Conservation (phyloP, 805 yeast species). For the Kuraishia ogatae region DNA sequence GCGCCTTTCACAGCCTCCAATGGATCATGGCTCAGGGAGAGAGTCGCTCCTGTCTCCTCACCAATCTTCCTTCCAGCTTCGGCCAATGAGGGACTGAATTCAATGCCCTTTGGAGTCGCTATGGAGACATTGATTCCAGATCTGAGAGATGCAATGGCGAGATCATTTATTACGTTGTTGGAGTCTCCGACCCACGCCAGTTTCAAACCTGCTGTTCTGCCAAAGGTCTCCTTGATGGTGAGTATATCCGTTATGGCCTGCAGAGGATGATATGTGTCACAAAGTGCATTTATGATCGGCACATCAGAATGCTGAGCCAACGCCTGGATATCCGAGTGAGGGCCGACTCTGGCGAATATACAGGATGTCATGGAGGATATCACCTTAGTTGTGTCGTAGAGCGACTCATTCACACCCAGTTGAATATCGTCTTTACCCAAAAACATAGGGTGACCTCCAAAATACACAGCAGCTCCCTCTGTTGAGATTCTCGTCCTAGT, state of each 20-base stretch:
- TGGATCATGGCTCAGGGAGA: slow-evolving; percentile 67
- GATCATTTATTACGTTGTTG: slow-evolving; percentile 90
- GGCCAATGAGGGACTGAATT: slow-evolving; percentile 48
- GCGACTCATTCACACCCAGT: slow-evolving; percentile 87
- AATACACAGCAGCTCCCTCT: slow-evolving; percentile 88
- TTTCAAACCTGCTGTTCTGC: slow-evolving; percentile 47
- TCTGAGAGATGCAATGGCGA: slow-evolving; percentile 80
- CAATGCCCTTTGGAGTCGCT: slow-evolving; percentile 75
- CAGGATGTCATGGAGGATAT: slow-evolving; percentile 96
- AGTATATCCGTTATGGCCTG: slow-evolving; percentile 90
- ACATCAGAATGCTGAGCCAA: slow-evolving; percentile 73
- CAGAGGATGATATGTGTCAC: slow-evolving; percentile 90
- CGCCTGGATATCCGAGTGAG: slow-evolving; percentile 73
- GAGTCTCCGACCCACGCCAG: slow-evolving; percentile 96
- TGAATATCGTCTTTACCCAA: slow-evolving; percentile 95
- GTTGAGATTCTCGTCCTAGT: slow-evolving; percentile 92
- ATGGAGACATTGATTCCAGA: slow-evolving; percentile 75
- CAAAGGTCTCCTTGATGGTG: slow-evolving; percentile 75
- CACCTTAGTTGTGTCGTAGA: slow-evolving; percentile 83
- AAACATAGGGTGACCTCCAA: slow-evolving; percentile 96
- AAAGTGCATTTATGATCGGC: slow-evolving; percentile 88
- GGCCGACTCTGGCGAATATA: slow-evolving; percentile 90
- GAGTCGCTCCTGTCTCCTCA: slow-evolving; percentile 36
- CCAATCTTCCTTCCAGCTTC: slow-evolving; percentile 47
- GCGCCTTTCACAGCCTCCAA: slow-evolving; percentile 64